These are phyloP conservation scores for Backusella macrospora DNA, from an alignment of 192 early-diverging fungal genomes.

Conservation along the genomic window DNA sequence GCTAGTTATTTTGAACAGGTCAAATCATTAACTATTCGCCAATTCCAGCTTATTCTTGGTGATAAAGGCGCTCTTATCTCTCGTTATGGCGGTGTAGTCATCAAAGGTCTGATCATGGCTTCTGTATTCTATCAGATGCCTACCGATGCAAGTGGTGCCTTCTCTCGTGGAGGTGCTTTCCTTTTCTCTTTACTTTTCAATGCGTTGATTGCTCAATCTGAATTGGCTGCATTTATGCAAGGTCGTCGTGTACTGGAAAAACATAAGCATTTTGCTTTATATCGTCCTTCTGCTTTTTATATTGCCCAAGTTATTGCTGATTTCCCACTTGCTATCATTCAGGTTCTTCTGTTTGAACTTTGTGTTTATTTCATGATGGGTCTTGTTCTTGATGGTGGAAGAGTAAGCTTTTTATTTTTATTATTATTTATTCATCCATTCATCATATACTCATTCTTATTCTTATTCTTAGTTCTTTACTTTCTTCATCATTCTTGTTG, in stretches of 20 bases:
- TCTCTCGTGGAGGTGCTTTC: slow-evolving; percentile 71
- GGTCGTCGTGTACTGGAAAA: slow-evolving; percentile 72
- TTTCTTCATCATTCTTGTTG: slow-evolving; percentile 63
- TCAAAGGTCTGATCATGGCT: slow-evolving; percentile 75
- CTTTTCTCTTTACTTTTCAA: slow-evolving; percentile 75
- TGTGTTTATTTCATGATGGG: slow-evolving; percentile 71
- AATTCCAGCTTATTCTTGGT: slow-evolving; percentile 52
- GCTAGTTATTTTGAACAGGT: slow-evolving; percentile 59
- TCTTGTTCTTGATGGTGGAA: slow-evolving; percentile 56
- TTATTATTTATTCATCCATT: background rate
- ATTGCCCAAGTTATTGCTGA: slow-evolving; percentile 63
- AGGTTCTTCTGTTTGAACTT: slow-evolving; percentile 59
- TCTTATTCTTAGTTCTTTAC: slow-evolving; percentile 56
- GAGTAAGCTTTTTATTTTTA: slow-evolving; percentile 17
- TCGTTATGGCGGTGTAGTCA: slow-evolving; percentile 46
- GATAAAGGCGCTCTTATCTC: slow-evolving; percentile 51
- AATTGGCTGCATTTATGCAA: slow-evolving; percentile 67
- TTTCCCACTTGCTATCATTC: slow-evolving; percentile 53
- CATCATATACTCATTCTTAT: slow-evolving; percentile 40
- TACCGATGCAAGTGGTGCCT: slow-evolving; percentile 56
- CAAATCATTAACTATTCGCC: slow-evolving; percentile 50
- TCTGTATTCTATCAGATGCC: slow-evolving; percentile 70
- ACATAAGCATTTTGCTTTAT: slow-evolving; percentile 70
- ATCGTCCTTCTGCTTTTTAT: slow-evolving; percentile 67
- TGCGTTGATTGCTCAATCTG: slow-evolving; percentile 66